These are phyloP conservation scores for Apiospora rasikravindrae DNA, from an alignment of 2,329 filamentous ascomycete species.

Conservation along the genomic window DNA sequence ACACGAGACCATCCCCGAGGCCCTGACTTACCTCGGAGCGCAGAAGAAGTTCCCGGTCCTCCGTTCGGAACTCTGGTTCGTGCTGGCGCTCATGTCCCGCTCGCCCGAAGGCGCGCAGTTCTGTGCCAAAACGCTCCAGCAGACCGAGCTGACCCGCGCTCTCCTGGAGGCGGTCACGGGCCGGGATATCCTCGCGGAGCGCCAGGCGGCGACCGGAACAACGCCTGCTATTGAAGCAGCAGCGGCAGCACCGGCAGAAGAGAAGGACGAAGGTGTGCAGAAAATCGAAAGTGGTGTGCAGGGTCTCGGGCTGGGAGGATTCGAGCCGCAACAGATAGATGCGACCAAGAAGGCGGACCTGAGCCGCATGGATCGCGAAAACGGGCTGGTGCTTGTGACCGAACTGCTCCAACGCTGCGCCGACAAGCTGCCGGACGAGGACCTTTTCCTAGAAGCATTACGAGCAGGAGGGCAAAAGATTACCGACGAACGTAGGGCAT, in stretches of 20 bases:
- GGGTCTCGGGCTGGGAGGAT: constrained; percentile 36
- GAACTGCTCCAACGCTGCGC: constrained; percentile 56
- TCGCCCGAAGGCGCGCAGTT: constrained; percentile 54
- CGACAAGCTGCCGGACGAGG: constrained; percentile 44
- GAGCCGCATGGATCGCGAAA: constrained; percentile 62
- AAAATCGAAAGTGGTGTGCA: constrained; percentile 18
- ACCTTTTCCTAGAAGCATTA: constrained; percentile 54
- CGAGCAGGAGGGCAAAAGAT: constrained; percentile 6
- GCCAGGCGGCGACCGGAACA: constrained; percentile 4
- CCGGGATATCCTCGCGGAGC: constrained; percentile 34
- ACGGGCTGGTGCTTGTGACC: constrained; percentile 62
- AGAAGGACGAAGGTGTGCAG: constrained; percentile 3
- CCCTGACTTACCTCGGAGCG: constrained; percentile 57
- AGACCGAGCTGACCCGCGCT: constrained; percentile 47
- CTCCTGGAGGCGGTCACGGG: constrained; percentile 58
- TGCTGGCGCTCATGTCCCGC: constrained; percentile 64
- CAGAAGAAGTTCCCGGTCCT: constrained; percentile 65
- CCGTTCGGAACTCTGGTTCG: constrained; percentile 66
- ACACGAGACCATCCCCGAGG: constrained; percentile 47
- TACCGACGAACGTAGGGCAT: background rate
- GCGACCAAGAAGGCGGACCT: constrained; percentile 50
- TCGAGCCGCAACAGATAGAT: constrained; percentile 54
- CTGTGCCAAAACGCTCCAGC: constrained; percentile 49
- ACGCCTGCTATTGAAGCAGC: background rate
- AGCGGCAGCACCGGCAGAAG: background rate